Base-by-base conservation (phyloP, 768 basidiomycete genomes). In the Xanthoconium stramineum region DNA sequence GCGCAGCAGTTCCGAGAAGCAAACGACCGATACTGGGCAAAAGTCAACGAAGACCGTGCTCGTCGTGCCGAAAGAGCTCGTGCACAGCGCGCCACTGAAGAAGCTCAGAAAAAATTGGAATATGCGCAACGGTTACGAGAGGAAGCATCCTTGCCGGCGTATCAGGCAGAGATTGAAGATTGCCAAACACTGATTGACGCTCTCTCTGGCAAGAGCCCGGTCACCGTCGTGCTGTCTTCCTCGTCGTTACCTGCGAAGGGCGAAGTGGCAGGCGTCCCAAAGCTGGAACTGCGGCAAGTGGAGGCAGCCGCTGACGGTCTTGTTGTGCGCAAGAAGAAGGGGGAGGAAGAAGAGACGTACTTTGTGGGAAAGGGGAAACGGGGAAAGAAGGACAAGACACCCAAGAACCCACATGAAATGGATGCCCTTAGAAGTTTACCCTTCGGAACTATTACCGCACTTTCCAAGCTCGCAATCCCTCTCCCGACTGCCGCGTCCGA, bases 131-230 rank as follows among this genome's bases (percentile, higher is more conserved):
- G 84, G 38, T 71, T 98, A 46, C 85, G 89, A 50, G 97, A 99
- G 57, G 94, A 98, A 69, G 97, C 97, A 24, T 83, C 86, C 56
- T 67, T 80, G 24, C 95, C 97, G 29, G 97, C 97, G 0, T 98
- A 83, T 80, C 91, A 92, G 66, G 80, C 85, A 51, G 85, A 98
- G 70, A 94, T 99, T 65, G 93, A 98, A 76, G 97, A 98, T 70
- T 98, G 94, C 75, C 88, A 91, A 67, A 96, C 89, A 5, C 83
- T 97, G 61, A 87, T 96, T 68, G 89, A 94, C 71, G 85, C 79
- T 67, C 85, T 97, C 74, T 85, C 81, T 17, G 88, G 88, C 24
- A 89, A 86, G 72, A 72, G 74, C 43, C 75, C 75, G 39, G 80
- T 76, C 14, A 73, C 75, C 38, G 73, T 74, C 35, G 71, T 75